Base-by-base conservation (phyloP, 2,329 filamentous ascomycete species). In the Xylariaceae sp. region DNA sequence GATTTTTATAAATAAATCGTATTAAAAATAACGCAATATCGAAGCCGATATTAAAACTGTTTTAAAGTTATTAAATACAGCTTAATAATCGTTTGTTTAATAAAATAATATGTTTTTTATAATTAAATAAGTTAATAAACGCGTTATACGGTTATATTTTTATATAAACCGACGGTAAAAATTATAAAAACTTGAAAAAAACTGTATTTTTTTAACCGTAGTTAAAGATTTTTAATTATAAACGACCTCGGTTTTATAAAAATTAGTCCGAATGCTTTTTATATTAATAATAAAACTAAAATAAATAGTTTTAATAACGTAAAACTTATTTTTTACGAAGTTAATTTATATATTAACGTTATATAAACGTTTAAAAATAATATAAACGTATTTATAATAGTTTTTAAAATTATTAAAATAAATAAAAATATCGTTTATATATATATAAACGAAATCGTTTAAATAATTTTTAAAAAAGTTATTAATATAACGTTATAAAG, bases 371-470 rank as follows among this genome's bases (percentile, higher is more conserved):
- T 47, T 45, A n/a, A 48, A 28, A 36, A 53, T 50, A 19, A 31
- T 28, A 17, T 53, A 31, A 1, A 48, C 31, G 43, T 48, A 48
- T 42, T 31, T 18, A 11, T 12, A n/a, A 31, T 53, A 41, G 4
- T 48, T 36, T 42, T 19, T 13, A 22, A n/a, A 38, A 39, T 45
- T 46, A 19, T 48, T 31, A 2, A 48, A 48, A 45, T 36, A 53
- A 33, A 53, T 48, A 28, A 48, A 22, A 42, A 53, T 50, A 34
- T 40, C 31, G 18, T 53, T 40, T 1, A 48, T 22, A 48, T 48
- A 48, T 31, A 43, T 18, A 11, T 12, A 42, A 10, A 13, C 18
- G 31, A 48, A 48, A 14, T 33, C 18, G 18, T 40, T 17, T 40
- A 42, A 17, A 49, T 50, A 53, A 2, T 42, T 42, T 22, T 13